Evolutionary conservation across 2,329 filamentous ascomycete genomes (phyloP), one percentile per base, ranked within the genome.

Genomic region (Lojkania enalia): DNA sequence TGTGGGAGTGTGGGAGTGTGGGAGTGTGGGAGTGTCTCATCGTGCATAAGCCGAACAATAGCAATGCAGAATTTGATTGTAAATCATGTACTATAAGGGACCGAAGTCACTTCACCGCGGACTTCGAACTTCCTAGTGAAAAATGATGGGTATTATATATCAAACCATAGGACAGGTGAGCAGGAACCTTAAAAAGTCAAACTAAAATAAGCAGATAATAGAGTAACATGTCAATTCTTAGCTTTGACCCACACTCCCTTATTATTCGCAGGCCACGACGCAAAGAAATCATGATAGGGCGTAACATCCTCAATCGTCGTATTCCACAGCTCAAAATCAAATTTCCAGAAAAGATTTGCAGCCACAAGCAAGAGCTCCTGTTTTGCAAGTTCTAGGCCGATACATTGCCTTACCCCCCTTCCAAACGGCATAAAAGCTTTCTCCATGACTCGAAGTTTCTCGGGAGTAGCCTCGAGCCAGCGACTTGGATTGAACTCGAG

Each of bases 311-410:
- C 35, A 19, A 14, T 15, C 12, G 21, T 45, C 12, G 51, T 57
- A 36, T 54, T 48, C 9, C 31, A 51, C 19, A 53, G 21, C 21
- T 51, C 44, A 2, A 53, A 23, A 12, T 51, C 47, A 29, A 36
- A 53, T 21, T 48, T 48, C 44, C 50, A 48, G 25, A 53, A 50
- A 20, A 53, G 9, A 39, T 50, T 51, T 18, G 31, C 50, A 3
- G 35, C 33, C 12, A 44, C 39, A 7, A 53, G 41, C 15, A 50
- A 25, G 13, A 53, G 42, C 41, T 53, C 47, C 27, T 47, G 43
- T 36, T 53, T 50, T 2, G 50, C 50, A 6, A 53, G 35, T 42
- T 51, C 48, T 3, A 57, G 25, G 0, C 54, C 55, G 14, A 57
- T 5, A 27, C 55, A 59, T 20, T 44, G 47, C 11, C 54, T 40